Evolutionary conservation across 352 stramenopile species (phyloP), one percentile per base, ranked within the genome.

Genomic region (Achlya hypogyna): DNA sequence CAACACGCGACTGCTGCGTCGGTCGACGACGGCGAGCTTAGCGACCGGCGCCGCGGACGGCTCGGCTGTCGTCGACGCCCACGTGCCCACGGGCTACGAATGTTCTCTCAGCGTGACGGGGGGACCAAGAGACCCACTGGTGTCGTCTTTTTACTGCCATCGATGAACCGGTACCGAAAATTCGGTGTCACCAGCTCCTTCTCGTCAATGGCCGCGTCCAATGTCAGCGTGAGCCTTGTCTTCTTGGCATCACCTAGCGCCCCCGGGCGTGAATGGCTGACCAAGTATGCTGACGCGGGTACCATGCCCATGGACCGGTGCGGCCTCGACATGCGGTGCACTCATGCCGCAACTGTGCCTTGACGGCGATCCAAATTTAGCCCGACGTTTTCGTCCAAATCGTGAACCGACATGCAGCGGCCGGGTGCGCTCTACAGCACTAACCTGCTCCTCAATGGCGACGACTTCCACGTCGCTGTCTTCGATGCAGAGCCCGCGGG

Each of bases 381-480:
- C n/a, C n/a, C n/a, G n/a, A n/a, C n/a, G n/a, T n/a, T 49, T 49
- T 49, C 42, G 18, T 49, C 18, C 22, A 49, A 49, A 20, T 49
- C 42, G 42, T 49, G 12, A 14, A 27, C 23, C 2, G 29, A 18
- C 25, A 67, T 60, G 60, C 27, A 52, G 29, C 28, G 49, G 12
- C 45, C 51, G 9, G 60, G 45, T 10, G 29, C 32, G 23, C 32
- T 64, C 32, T 67, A 58, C 60, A 49, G 32, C 14, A 49, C 47
- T 12, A 58, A 47, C 31, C 16, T 67, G 20, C 51, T 58, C 60
- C 29, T 67, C 27, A 23, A 53, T 1, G 60, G 16, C 60, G 82
- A 93, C 31, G 78, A 91, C 53, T 75, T 78, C 58, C 67, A 91
- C 27, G 84, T 93, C 31, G 78, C 91, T 32, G 75, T 94, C 27